Base-by-base conservation (phyloP, 2,329 filamentous ascomycete species). In the Colletotrichum phormii region DNA sequence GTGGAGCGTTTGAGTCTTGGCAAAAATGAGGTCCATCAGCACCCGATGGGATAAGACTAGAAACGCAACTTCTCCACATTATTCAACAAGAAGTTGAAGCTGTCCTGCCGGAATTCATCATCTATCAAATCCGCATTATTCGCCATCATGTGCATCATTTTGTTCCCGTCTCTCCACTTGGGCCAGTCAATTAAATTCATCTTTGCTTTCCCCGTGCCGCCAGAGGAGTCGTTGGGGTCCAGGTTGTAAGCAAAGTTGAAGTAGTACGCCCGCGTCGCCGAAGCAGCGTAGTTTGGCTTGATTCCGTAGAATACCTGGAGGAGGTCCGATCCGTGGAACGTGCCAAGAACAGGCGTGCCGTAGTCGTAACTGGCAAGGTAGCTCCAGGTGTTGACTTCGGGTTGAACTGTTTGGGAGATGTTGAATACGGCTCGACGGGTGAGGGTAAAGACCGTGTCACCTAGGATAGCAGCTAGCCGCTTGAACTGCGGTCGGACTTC, bases 401-500 rank as follows among this genome's bases (percentile, higher is more conserved):
- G 85, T 46, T 85, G 82, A 4, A 84, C 79, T 1, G 80, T 67
- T 0, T 77, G 77, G 1, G 86, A 79, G 2, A 79, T 75, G 29
- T 84, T 78, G 29, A 93, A 84, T 76, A 91, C 88, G 1, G 84
- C 73, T 2, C 80, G 72, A 0, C 49, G 80, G 61, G 63, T 84
- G 9, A 81, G 77, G 3, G 77, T 80, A 81, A 93, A 93, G 0
- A 86, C 86, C 0, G 91, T 74, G 75, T 93, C 91, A 8, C 91
- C 91, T 0, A 92, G 80, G 13, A 93, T 86, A 29, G 91, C 90
- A 1, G 90, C 87, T 0, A 92, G 78, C 11, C 89, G 88, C 78
- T 93, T 93, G 83, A 87, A 92, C 75, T 92, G 87, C 0, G 90
- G 89, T 75, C 91, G 92, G 77, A 88, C 86, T 77, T 91, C 89